Percentiles rank a stretch among this genome's conserved stretches.
phyloP scores from a whole-genome alignment of 2,329 filamentous ascomycete species.

The Thelonectria rubi region DNA sequence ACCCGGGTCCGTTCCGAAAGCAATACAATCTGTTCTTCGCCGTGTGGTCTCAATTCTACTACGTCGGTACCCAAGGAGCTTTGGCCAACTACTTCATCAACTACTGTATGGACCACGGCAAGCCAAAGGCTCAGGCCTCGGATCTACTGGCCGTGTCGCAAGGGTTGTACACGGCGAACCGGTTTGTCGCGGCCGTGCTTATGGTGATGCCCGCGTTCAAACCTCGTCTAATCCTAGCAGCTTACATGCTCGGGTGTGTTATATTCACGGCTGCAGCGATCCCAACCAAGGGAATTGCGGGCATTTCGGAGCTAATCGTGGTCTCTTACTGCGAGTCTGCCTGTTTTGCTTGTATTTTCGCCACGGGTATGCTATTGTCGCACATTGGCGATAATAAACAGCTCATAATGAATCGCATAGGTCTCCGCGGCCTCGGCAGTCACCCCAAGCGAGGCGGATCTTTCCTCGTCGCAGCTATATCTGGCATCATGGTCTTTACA shows the following conservation, averaged over 20 bases:
- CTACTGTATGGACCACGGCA: constrained; percentile 49
- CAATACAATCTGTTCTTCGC: constrained; percentile 70
- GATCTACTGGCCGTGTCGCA: constrained; percentile 67
- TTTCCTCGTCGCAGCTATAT: constrained; percentile 63
- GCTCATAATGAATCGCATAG: constrained; percentile 50
- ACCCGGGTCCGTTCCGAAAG: constrained; percentile 61
- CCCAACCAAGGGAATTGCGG: constrained; percentile 58
- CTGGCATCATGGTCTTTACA: constrained; percentile 64
- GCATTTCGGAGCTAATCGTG: constrained; percentile 63
- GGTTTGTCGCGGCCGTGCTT: constrained; percentile 63
- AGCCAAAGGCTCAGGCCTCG: constrained; percentile 40
- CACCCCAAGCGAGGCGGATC: constrained; percentile 77
- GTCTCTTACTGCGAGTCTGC: constrained; percentile 67
- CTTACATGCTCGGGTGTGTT: constrained; percentile 61
- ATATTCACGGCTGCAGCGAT: constrained; percentile 65
- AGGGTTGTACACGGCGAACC: constrained; percentile 66
- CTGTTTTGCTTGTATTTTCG: constrained; percentile 67
- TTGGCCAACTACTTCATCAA: constrained; percentile 66
- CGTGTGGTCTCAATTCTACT: constrained; percentile 70
- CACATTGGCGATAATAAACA: fast-evolving
- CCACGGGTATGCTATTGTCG: constrained; percentile 4
- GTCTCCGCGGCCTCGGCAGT: constrained; percentile 67
- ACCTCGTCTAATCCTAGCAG: constrained; percentile 63
- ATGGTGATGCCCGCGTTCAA: constrained; percentile 62
- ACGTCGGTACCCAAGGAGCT: constrained; percentile 67